Evolutionary conservation across 1,284 basidiomycete species (phyloP).

Genomic region (Puccinia hordei): DNA sequence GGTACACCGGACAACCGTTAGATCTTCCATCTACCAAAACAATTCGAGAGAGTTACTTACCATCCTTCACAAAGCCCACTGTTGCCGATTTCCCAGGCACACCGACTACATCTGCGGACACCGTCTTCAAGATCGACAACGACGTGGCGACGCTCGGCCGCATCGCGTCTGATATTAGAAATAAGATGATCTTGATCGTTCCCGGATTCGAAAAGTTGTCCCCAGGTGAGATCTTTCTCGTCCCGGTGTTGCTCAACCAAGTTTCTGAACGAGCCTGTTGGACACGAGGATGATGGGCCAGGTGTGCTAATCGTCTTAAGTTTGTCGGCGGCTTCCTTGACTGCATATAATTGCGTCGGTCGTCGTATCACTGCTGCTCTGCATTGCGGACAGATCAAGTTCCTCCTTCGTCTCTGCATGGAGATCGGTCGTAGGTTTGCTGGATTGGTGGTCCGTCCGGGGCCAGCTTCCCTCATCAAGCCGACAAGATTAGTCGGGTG

Average conservation of each 20-base stretch:
- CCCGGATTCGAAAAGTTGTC: slow-evolving; percentile 15
- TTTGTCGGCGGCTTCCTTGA: slow-evolving; percentile 50
- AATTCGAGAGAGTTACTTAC: slow-evolving; percentile 13
- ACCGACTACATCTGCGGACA: slow-evolving; percentile 35
- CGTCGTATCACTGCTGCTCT: slow-evolving; percentile 45
- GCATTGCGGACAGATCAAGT: slow-evolving; percentile 54
- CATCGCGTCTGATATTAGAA: background rate
- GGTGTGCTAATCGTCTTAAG: slow-evolving; percentile 36
- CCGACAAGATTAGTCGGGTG: background rate
- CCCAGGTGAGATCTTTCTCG: slow-evolving; percentile 49
- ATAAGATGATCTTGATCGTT: background rate
- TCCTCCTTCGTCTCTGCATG: slow-evolving; percentile 31
- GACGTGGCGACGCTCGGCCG: background rate
- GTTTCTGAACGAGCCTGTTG: slow-evolving; percentile 18
- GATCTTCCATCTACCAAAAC: background rate
- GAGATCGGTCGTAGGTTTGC: slow-evolving; percentile 7
- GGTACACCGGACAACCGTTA: background rate
- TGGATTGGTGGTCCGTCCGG: slow-evolving; percentile 2
- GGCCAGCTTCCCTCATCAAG: background rate
- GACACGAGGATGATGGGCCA: background rate
- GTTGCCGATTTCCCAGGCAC: slow-evolving; percentile 41
- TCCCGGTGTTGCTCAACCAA: slow-evolving; percentile 32
- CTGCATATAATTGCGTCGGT: slow-evolving; percentile 53
- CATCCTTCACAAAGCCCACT: slow-evolving; percentile 41
- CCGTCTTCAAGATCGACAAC: slow-evolving; percentile 43